Evolutionary conservation across 495 filamentous ascomycete species (phyloP), one percentile per base, ranked within the genome.

Genomic region (Aspergillus ostianus): DNA sequence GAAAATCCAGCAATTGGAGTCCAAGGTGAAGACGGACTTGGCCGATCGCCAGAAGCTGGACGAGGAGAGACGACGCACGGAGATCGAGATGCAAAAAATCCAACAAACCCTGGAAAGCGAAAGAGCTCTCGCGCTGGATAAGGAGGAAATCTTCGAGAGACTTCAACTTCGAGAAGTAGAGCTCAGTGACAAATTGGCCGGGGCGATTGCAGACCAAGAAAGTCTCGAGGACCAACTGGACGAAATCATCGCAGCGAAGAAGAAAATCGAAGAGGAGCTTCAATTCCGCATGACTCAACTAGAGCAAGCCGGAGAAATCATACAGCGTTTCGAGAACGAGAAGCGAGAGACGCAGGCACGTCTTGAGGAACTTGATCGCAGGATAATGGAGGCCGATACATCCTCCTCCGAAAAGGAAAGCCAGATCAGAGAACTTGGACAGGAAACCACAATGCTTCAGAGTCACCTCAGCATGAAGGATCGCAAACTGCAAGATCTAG

Each of bases 101-200:
- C 92, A 96, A 65, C 89, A 97, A 59, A 95, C 89, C 1, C 77
- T 99, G 10, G 95, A 99, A 73, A 96, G 92, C 60, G 95, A 99
- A 73, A 86, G 95, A 55, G 90, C 93, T 20, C 78, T 99, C 29
- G 95, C 95, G 0, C 78, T 99, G 8, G 95, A 99, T 71, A 99
- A 98, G 68, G 95, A 99, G 63, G 94, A 98, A 61, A 98, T 99
- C 44, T 97, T 97, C 78, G 94, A 93, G 69, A 84, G 95, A 18
- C 80, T 97, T n/a, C 93, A 97, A 67, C 70, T 88, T 41, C 86
- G 93, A 23, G 94, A 98, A 69, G 85, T 87, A 4, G 93, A 97
- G 66, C 80, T 99, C 0, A 87, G 83, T 18, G 95, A 99, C 66
- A 97, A 98, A 74, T 79, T 99, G 20, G 83, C 91, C 13, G 94